These are phyloP conservation scores for Paraphoma chrysanthemicola DNA, from an alignment of 2,329 filamentous ascomycete species.

Conservation along the genomic window DNA sequence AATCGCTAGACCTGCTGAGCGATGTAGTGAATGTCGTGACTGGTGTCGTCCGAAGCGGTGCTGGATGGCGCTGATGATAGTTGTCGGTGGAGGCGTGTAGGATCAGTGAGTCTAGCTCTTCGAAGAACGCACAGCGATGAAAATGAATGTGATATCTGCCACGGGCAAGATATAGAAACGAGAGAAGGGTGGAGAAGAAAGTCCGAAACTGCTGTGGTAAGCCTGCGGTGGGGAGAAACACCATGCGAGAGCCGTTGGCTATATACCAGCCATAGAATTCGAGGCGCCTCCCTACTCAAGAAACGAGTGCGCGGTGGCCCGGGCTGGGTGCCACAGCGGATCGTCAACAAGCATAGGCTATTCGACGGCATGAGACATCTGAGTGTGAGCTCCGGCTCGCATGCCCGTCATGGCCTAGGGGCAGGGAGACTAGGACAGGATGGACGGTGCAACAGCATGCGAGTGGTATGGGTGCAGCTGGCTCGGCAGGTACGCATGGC, in stretches of 20 bases:
- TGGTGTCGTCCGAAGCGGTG: slow-evolving; percentile 12
- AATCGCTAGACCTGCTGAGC: slow-evolving; percentile 51
- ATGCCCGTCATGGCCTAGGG: slow-evolving; percentile 33
- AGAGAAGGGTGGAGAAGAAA: slow-evolving; percentile 25
- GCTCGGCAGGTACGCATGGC: slow-evolving; percentile 35
- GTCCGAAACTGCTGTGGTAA: slow-evolving; percentile 31
- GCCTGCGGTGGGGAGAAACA: slow-evolving; percentile 30
- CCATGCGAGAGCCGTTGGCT: slow-evolving; percentile 17
- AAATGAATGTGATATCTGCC: slow-evolving; percentile 46
- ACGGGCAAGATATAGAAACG: slow-evolving; percentile 41
- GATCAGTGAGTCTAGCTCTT: slow-evolving; percentile 32
- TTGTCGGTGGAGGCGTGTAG: slow-evolving; percentile 1
- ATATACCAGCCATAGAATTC: slow-evolving; percentile 26
- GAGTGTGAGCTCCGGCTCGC: slow-evolving; percentile 26
- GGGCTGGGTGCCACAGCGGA: slow-evolving; percentile 30
- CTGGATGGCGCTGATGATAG: slow-evolving; percentile 7
- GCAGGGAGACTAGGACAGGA: slow-evolving; percentile 20
- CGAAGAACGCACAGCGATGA: slow-evolving; percentile 18
- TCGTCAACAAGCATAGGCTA: slow-evolving; percentile 32
- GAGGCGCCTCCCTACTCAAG: slow-evolving; percentile 7
- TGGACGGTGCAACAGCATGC: slow-evolving; percentile 29
- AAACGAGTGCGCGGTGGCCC: slow-evolving; percentile 5
- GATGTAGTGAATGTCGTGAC: slow-evolving; percentile 30
- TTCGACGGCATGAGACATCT: slow-evolving; percentile 35
- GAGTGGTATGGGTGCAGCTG: slow-evolving; percentile 12